These are phyloP conservation scores for Botrytis byssoidea DNA, from an alignment of 2,329 filamentous ascomycete species.

Conservation along the genomic window DNA sequence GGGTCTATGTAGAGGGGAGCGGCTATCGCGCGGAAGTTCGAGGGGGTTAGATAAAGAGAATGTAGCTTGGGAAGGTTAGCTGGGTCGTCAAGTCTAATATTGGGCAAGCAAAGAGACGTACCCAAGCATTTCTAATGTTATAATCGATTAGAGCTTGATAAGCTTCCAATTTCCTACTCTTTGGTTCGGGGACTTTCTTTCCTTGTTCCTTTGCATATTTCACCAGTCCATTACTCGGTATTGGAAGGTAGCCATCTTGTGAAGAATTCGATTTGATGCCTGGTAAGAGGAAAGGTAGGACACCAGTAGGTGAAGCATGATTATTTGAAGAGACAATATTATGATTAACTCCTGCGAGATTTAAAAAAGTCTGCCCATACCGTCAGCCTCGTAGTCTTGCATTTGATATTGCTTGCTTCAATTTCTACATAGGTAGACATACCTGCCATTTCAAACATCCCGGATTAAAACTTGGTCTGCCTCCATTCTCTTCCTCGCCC, in stretches of 20 bases:
- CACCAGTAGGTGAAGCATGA: constrained; percentile 85
- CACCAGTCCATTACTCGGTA: constrained; percentile 65
- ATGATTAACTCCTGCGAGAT: constrained; percentile 69
- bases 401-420: constrained; percentile 4
- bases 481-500: constrained; percentile 48
- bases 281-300: constrained; percentile 83
- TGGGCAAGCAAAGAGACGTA: constrained; percentile 41
- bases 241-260: constrained; percentile 43
- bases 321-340: constrained; percentile 74
- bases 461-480: constrained; percentile 81
- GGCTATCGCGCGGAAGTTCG: constrained; percentile 66
- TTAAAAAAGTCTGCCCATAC: constrained; percentile 71
- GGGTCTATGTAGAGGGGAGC: constrained; percentile 70
- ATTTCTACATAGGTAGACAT: constrained; percentile 35
- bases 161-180: constrained; percentile 57
- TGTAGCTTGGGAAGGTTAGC: constrained; percentile 57
- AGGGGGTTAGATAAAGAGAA: constrained; percentile 71
- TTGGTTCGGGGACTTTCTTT: constrained; percentile 47
- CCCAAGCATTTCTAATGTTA: constrained; percentile 82
- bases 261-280: constrained; percentile 34
- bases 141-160: constrained; percentile 77
- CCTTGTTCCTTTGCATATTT: constrained; percentile 62
- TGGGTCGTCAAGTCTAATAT: neutral
- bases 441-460: constrained; percentile 97
- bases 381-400: constrained; percentile 19